Conservation (phyloP, 495 filamentous ascomycete genomes). For the Lophium mytilinum region DNA sequence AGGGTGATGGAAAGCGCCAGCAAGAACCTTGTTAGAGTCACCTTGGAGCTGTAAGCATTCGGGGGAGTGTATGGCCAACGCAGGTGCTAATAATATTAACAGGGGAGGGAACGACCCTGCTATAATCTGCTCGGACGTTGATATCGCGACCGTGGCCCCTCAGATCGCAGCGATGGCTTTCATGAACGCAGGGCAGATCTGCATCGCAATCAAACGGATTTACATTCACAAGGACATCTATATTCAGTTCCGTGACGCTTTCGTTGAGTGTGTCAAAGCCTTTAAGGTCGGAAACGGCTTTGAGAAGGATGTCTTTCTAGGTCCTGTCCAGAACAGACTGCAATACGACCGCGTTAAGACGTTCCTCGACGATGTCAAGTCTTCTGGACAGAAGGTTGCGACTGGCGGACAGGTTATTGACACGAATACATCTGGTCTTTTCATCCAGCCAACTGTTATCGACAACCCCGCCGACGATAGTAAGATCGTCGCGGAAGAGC, state of each 20-base stretch:
- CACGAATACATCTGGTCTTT: conserved; percentile 35
- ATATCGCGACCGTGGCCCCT: conserved; percentile 46
- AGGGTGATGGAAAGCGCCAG: conserved; percentile 27
- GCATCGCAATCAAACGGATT: conserved; percentile 49
- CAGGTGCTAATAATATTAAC: background rate
- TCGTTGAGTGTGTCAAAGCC: conserved; percentile 43
- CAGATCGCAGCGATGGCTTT: conserved; percentile 45
- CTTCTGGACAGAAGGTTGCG: conserved; percentile 31
- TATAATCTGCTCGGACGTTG: conserved; percentile 53
- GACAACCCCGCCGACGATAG: conserved; percentile 40
- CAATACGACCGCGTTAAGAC: conserved; percentile 36
- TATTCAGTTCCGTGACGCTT: conserved; percentile 43
- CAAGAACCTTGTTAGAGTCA: conserved; percentile 36
- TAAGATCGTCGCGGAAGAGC: conserved; percentile 41
- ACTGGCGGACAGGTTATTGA: conserved; percentile 33
- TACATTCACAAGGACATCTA: conserved; percentile 59
- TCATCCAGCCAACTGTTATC: conserved; percentile 44
- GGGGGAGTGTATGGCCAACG: conserved; percentile 1
- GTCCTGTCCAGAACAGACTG: conserved; percentile 52
- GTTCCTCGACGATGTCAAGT: conserved; percentile 34
- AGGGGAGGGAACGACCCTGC: conserved; percentile 58
- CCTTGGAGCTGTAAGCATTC: conserved; percentile 40
- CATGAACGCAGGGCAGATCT: conserved; percentile 52
- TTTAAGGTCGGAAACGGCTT: conserved; percentile 40
- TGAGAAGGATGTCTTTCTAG: conserved; percentile 38